A percentile compares a stretch with the other conserved stretches of the same genome.
Conservation (phyloP, 352 stramenopile species). For the Thalassiosira tumida region DNA sequence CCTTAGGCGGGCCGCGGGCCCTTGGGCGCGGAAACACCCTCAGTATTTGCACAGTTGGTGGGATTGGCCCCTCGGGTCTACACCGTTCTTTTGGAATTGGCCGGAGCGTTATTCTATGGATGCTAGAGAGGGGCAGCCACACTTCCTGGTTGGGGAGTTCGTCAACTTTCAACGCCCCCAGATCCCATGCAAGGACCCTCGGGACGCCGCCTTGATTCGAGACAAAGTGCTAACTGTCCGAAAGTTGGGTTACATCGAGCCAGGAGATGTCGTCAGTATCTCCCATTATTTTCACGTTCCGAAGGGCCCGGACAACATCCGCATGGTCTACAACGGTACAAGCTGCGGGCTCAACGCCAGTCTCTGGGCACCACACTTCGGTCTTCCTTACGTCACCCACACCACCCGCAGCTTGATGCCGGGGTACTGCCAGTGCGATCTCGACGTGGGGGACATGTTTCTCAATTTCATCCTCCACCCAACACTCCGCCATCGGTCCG, state of each 20-base stretch:
- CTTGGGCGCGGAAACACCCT: too few species aligned
- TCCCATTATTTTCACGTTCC: constrained; percentile 17
- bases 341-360: constrained; percentile 25
- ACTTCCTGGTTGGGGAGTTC: background rate
- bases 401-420: constrained; percentile 36
- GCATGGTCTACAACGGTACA: constrained; percentile 50
- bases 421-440: constrained; percentile 52
- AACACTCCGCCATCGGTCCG: constrained; percentile 19
- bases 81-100: background rate
- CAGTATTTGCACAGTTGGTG: background rate
- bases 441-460: constrained; percentile 82
- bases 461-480: constrained; percentile 42
- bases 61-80: background rate
- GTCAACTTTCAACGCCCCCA: background rate
- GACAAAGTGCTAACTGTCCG: background rate
- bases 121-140: background rate
- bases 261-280: background rate
- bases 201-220: background rate
- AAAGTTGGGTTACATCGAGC: background rate
- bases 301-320: constrained; percentile 14
- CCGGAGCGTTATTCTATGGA: background rate
- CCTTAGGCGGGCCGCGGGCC: too few species aligned
- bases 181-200: background rate
- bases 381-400: constrained; percentile 28
- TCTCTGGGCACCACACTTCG: constrained; percentile 45